Evolutionary conservation across 2,329 filamentous ascomycete species (phyloP), one percentile per base, ranked within the genome.

Genomic region (Fusarium chlamydosporum): DNA sequence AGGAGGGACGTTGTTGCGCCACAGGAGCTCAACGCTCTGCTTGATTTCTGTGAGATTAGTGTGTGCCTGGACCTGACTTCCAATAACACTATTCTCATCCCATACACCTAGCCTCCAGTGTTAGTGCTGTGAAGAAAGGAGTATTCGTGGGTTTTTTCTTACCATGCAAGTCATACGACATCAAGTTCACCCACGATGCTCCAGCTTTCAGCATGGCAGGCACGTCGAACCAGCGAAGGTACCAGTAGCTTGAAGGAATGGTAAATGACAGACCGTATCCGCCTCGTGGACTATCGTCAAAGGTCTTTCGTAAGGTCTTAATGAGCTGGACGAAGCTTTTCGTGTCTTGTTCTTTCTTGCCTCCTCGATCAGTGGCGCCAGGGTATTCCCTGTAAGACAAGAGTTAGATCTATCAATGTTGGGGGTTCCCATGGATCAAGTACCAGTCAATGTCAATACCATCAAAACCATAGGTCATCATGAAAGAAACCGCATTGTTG

Each of bases 41-140:
- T 47, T 74, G 26, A 85, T 84, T 67, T 85, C 82, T 2, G 82
- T 83, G 2, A 85, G 55, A 61, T 85, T 84, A 1, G 83, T 83
- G 64, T 85, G 84, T 0, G 73, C 72, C 7, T 75, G 70, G 9
- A 83, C 74, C 12, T 72, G 65, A 2, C 63, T 26, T 0, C 80
- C 80, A 20, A 76, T 78, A 2, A 55, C 78, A 62, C 77, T 76
- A 0, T 65, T 27, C 2, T 46, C 15, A 61, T 83, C 81, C 81
- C 81, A 84, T 3, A 74, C 40, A 43, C 23, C 40, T 43, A 43
- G 5, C 2, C 34, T 37, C 34, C 34, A 37, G 34, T n/a, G 34
- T 37, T 37, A 37, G 34, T 37, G 34, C 34, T n/a, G 34, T 37
- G 15, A 37, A 37, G 34, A 37, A 37, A 37, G 34, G 34, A 37